Percentiles rank a stretch among this genome's conserved stretches.
Evolutionary conservation across 805 yeast genomes (phyloP).

Genomic region (Candida hungchunana): DNA sequence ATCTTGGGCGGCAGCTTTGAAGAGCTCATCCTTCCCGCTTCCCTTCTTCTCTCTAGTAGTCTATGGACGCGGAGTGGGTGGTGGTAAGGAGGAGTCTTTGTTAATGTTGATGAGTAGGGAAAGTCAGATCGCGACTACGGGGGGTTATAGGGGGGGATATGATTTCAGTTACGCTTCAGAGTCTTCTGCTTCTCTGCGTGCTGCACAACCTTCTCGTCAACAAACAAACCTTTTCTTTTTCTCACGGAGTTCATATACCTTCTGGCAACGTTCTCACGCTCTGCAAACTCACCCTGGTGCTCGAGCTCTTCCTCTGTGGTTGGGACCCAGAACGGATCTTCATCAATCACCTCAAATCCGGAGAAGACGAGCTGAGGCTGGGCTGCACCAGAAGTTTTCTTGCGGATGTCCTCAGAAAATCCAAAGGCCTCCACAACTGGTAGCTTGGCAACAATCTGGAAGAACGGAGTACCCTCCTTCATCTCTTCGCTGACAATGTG

Average conservation of each 20-base stretch:
- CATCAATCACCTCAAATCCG: conserved; percentile 81
- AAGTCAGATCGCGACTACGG: too few species aligned
- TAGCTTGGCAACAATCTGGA: conserved; percentile 75
- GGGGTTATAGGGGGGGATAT: too few species aligned
- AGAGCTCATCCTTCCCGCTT: too few species aligned
- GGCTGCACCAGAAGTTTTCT: conserved; percentile 94
- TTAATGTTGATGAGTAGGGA: too few species aligned
- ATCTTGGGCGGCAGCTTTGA: too few species aligned
- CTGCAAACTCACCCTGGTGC: conserved; percentile 88
- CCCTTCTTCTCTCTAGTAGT: too few species aligned
- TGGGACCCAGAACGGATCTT: conserved; percentile 99
- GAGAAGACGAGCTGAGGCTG: conserved; percentile 90
- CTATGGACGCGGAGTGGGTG: too few species aligned
- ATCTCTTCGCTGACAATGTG: conserved; percentile 83
- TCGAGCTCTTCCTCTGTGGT: conserved; percentile 95
- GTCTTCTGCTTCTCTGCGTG: conserved; percentile 95
- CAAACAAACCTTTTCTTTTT: conserved; percentile 81
- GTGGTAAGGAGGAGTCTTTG: too few species aligned
- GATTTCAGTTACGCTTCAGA: conserved; percentile 64
- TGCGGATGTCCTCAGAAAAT: conserved; percentile 90
- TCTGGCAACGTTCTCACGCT: conserved; percentile 86
- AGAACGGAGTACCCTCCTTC: conserved; percentile 98
- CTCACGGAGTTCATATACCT: conserved; percentile 80
- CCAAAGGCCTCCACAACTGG: conserved; percentile 98
- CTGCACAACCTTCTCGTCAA: conserved; percentile 84